A percentile compares a stretch with the other conserved stretches of the same genome.
Evolutionary conservation across 164 flowering plant genomes (phyloP).

Genomic region (Magnolia officinalis): DNA sequence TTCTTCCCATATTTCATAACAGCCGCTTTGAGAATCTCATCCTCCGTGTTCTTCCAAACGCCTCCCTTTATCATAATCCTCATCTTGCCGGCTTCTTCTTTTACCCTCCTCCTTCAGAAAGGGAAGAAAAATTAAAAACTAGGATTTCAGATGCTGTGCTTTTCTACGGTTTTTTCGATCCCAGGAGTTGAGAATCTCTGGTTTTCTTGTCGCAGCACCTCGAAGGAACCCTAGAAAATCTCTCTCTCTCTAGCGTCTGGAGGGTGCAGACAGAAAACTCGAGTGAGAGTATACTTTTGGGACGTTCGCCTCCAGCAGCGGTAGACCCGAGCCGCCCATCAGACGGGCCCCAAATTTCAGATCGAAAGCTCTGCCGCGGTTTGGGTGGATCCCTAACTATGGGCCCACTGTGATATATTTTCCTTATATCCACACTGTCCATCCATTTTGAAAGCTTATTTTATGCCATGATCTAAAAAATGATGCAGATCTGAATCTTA

Average conservation of each 20-base stretch:
- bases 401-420: no score
- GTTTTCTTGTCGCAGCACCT: not conserved
- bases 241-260: not conserved
- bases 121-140: not conserved
- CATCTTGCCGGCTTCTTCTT: slow-evolving; percentile 49
- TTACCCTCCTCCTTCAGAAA: slow-evolving; percentile 2
- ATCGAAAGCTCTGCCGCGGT: no score
- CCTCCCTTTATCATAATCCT: slow-evolving; percentile 99
- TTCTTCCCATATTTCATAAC: slow-evolving; percentile 99
- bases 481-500: no score
- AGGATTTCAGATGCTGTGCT: not conserved
- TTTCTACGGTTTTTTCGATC: not conserved
- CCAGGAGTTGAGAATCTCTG: not conserved
- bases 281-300: not conserved
- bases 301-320: no score
- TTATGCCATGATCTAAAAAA: no score
- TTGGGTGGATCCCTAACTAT: no score
- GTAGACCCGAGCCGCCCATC: no score
- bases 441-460: no score
- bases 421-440: no score
- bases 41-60: slow-evolving; percentile 99
- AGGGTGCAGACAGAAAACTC: not conserved
- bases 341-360: no score
- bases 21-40: slow-evolving; percentile 93
- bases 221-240: not conserved